Base-by-base conservation (phyloP, 2,329 filamentous ascomycete genomes). In the Didymella pinodella region DNA sequence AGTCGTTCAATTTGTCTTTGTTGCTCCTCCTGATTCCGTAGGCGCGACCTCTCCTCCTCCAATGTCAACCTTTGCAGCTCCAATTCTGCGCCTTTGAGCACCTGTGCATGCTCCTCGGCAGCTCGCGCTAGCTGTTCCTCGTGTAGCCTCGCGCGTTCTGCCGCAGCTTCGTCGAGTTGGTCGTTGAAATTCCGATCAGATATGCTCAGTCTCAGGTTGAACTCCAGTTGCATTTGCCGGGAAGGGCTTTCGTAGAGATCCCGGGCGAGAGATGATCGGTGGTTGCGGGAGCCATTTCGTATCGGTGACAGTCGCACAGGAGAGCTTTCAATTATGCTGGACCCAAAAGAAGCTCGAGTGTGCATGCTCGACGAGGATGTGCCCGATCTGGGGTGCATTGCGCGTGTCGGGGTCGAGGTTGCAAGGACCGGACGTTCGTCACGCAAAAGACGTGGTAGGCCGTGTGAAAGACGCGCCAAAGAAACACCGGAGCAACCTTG, bases 71-170 rank as follows among this genome's bases (percentile, higher is more conserved):
- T 77, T 40, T 83, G 77, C n/a, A 85, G 67, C 18, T 81, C 83
- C 20, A 82, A 79, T 67, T 86, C 81, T 3, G 86, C 86, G 48
- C 82, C 80, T 51, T 81, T 77, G 45, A 82, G 83, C 11, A 94
- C 84, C 28, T 85, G 83, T 36, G 90, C 85, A 73, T 93, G 90
- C 69, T 89, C 85, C 14, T 82, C 81, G 48, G 86, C 86, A 4
- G 89, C 89, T 46, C 85, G 84, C 45, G 85, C 85, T 16, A 94
- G 83, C 14, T 89, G 89, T 65, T 87, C 84, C 57, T 84, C 83
- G 71, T 92, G 89, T 54, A 81, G 82, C 48, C 84, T 80, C 70
- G 88, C 87, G 32, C 84, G 85, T 63, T 90, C 87, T 34, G 85
- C 83, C 31, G 85, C 82, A 50, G 87, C 84, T 40, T 81, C 80